Evolutionary conservation across 2,329 filamentous ascomycete species (phyloP), one percentile per base, ranked within the genome.

Genomic region (Meredithiella fracta): DNA sequence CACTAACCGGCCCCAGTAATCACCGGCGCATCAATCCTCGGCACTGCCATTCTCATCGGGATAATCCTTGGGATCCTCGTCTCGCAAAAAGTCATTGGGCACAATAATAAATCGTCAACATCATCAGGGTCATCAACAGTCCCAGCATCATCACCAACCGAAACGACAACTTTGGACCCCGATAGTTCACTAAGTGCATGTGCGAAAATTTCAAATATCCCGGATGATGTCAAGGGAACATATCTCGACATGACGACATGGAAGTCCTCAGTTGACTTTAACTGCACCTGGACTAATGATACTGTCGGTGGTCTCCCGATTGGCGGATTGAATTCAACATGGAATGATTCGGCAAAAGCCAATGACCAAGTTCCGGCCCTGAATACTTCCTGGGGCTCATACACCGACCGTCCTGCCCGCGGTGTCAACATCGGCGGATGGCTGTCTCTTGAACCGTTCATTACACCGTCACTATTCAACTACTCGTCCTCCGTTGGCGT

Each of bases 391-490:
- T 86, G 83, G 68, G 72, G 69, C 51, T 62, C 77, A 1, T 87
- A 87, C 60, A 80, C 80, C 11, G 76, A 73, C 17, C 76, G 73
- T 62, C 82, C 82, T 1, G 79, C 85, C 52, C 75, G 83, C 42
- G 84, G 84, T 3, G 79, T 87, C 47, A 87, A 86, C 62, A 61
- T 87, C 1, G 84, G 84, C 44, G 84, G 84, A 17, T 88, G 83
- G 84, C 72, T 88, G 1, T 80, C 79, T 3, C 69, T 86, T 25
- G 83, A 88, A 65, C 85, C 85, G 1, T 86, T 85, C 65, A 88
- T 88, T 62, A 83, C 80, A 1, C 85, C 85, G 0, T 87, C 84
- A 0, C 72, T 85, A 47, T 88, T 88, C 67, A 70, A 75, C 54
- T 63, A 66, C 37, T 82, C 60, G 54, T 9, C 9, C n/a, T 7